A percentile compares a stretch with the other conserved stretches of the same genome.
These are phyloP conservation scores for Trichoderma sp. DNA, from an alignment of 2,329 filamentous ascomycete genomes.

Conservation along the genomic window DNA sequence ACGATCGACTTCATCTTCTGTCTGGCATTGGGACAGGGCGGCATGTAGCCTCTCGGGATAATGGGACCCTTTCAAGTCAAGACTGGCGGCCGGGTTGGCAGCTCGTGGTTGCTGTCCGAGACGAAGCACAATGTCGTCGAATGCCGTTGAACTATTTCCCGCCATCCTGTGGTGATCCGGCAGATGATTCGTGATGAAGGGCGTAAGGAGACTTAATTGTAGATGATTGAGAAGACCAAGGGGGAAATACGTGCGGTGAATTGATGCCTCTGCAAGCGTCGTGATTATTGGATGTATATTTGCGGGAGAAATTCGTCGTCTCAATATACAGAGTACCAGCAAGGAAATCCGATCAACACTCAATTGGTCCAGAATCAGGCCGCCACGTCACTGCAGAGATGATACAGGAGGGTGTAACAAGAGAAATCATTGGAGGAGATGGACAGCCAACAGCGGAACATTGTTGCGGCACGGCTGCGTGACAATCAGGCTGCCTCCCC, in stretches of 20 bases:
- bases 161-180: not conserved
- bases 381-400: conserved; percentile 4
- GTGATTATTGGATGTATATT: no score
- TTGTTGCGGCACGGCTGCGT: not conserved
- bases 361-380: not conserved
- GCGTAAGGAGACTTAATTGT: no score
- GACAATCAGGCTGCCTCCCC: not conserved
- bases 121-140: not conserved
- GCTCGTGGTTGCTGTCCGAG: not conserved
- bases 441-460: not conserved
- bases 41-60: not conserved
- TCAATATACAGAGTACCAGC: no score
- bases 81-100: not conserved
- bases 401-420: not conserved
- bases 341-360: no score
- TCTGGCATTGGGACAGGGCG: not conserved
- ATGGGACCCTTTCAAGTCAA: no score
- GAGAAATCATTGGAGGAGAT: not conserved
- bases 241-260: not conserved
- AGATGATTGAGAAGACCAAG: not conserved
- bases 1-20: not conserved
- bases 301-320: no score
- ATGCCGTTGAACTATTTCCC: not conserved
- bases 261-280: not conserved
- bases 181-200: not conserved